phyloP scores from a whole-genome alignment of 805 yeast species.

The Clavispora santaluciae region DNA sequence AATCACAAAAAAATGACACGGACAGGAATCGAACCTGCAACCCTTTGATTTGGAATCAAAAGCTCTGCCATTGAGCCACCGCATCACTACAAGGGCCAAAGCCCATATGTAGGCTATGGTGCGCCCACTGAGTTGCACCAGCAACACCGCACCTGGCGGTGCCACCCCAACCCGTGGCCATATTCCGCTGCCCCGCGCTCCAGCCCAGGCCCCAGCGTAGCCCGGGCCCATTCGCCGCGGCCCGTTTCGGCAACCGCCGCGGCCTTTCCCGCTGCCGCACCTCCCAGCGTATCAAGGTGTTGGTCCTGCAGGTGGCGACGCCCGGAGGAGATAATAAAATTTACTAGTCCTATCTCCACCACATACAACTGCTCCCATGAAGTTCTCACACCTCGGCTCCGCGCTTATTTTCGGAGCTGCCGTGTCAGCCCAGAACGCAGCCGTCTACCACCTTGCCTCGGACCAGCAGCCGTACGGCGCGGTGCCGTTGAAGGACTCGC shows the following conservation, averaged over 20 bases:
- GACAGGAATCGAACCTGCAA: slow-evolving; percentile 17
- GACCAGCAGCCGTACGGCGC: neutral
- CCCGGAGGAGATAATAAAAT: slow-evolving; percentile 4
- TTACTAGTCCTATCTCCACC: slow-evolving; percentile 1
- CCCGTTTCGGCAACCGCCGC: neutral
- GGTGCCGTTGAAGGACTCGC: slow-evolving; percentile 25
- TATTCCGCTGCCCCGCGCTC: too few relatives aligned
- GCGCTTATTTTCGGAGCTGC: slow-evolving; percentile 9
- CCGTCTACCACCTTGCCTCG: slow-evolving; percentile 14
- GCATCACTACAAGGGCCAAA: too few relatives aligned
- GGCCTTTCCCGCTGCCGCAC: too few relatives aligned
- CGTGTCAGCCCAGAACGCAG: slow-evolving; percentile 12
- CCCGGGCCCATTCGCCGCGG: too few relatives aligned
- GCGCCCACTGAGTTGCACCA: too few relatives aligned
- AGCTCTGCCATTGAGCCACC: slow-evolving; percentile 17
- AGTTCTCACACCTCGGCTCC: slow-evolving; percentile 12
- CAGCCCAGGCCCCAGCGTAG: too few relatives aligned
- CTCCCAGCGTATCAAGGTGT: neutral
- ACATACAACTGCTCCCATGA: slow-evolving; percentile 9
- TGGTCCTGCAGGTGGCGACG: slow-evolving; percentile 6
- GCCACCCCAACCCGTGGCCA: too few relatives aligned
- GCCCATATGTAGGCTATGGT: too few relatives aligned
- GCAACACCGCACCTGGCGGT: neutral
- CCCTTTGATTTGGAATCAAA: slow-evolving; percentile 16
- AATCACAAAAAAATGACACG: slow-evolving; percentile 10